Evolutionary conservation across 2,329 filamentous ascomycete genomes (phyloP), one percentile per base, ranked within the genome.

Genomic region (Macrophomina phaseolina): DNA sequence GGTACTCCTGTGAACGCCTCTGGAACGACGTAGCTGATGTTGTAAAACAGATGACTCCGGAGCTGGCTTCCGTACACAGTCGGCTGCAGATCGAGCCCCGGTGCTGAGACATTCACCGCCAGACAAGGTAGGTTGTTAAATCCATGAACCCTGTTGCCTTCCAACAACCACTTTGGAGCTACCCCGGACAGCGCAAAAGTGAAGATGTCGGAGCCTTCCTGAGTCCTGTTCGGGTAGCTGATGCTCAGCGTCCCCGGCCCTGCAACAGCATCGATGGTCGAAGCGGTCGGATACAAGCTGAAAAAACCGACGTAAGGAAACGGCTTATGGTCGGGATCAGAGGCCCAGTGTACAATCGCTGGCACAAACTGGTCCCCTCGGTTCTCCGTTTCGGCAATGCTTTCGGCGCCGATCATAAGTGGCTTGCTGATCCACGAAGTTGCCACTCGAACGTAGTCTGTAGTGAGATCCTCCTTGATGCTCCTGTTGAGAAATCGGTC

Each of bases 321-420:
- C 0, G 81, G 78, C 32, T 70, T 77, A 56, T 81, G 80, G 0
- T 63, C 56, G 12, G 76, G 74, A 61, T 83, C 81, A 1, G 77
- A 73, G 9, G 80, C 80, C 81, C 81, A 83, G 69, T 83, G 81
- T 0, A 81, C 80, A 40, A 82, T 81, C 3, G 81, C 80, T 2
- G 81, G 82, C 0, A 82, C 80, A 66, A 73, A 73, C 45, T 73
- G 72, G 51, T 73, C 69, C 4, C 72, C 72, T 14, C 72, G 66
- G 7, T 78, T 78, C 23, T 69, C 70, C 1, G 73, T 74, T 70
- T 83, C 80, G 5, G 72, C 73, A 0, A 82, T 72, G 18, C 74
- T 67, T 69, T 80, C 68, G 0, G 72, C 80, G 1, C 81, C 81
- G 18, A 82, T 79, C 81, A 83, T 83, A 49, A 83, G 69, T 8